phyloP scores from a whole-genome alignment of 78 protist genomes.

The slime mould (Dictyostelium discoideum) region DNA sequence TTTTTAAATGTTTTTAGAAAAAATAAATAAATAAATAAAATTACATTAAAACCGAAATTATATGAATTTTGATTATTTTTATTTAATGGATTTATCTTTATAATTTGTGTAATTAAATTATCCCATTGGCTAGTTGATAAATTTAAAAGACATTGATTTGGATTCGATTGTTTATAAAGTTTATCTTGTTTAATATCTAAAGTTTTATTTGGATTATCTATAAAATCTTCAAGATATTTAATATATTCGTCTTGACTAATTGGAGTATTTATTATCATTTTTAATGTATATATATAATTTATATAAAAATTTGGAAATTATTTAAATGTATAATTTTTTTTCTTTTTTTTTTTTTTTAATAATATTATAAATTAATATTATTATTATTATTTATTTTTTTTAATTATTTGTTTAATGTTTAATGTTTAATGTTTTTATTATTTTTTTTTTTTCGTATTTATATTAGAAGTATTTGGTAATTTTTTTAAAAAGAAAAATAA shows the following conservation, averaged over 20 bases:
- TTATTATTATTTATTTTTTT: neutral
- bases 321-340: too few relatives aligned
- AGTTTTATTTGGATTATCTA: neutral
- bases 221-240: slow-evolving; percentile 3
- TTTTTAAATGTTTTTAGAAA: too few relatives aligned
- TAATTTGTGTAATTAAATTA: neutral
- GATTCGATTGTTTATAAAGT: neutral
- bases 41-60: neutral
- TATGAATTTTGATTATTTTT: neutral
- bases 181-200: neutral
- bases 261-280: neutral
- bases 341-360: too few relatives aligned
- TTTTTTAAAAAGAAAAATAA: too few relatives aligned
- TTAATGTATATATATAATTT: neutral
- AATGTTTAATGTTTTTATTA: neutral
- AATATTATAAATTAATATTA: neutral
- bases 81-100: neutral
- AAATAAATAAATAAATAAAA: neutral
- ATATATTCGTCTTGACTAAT: neutral
- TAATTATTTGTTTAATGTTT: neutral
- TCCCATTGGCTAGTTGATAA: neutral
- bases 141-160: neutral
- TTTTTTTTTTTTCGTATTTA: neutral
- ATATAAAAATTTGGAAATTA: too few relatives aligned
- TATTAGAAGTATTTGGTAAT: neutral